Evolutionary conservation across 129 eudicot species (phyloP).

Genomic region (Erigeron canadensis): DNA sequence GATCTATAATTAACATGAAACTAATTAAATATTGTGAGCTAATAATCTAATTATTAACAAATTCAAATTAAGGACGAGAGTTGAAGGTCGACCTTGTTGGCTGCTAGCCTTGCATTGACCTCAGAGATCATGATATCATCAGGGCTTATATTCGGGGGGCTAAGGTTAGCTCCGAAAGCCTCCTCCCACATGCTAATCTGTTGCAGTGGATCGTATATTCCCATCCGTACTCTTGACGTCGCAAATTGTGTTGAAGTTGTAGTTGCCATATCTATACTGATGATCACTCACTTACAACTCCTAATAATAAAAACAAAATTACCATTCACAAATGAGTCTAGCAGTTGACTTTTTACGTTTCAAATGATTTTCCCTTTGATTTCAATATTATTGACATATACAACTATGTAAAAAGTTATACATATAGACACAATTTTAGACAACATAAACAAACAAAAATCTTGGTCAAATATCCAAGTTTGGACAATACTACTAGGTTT

Average conservation of each 20-base stretch:
- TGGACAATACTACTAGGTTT: not conserved
- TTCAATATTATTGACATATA: too few relatives aligned
- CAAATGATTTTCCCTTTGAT: slow-evolving; percentile 13
- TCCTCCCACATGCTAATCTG: slow-evolving; percentile 89
- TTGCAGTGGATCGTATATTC: slow-evolving; percentile 71
- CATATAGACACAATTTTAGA: not conserved
- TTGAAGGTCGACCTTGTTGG: slow-evolving; percentile 52
- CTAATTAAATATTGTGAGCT: too few relatives aligned
- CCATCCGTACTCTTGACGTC: slow-evolving; percentile 62
- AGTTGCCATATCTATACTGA: slow-evolving; percentile 61
- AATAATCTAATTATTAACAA: too few relatives aligned
- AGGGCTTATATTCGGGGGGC: slow-evolving; percentile 46
- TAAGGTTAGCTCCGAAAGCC: slow-evolving; percentile 43
- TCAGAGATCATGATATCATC: slow-evolving; percentile 34
- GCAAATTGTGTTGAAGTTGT: slow-evolving; percentile 72
- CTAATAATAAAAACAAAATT: not conserved
- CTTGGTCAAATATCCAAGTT: not conserved
- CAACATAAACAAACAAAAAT: not conserved
- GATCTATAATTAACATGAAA: too few relatives aligned
- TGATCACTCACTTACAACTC: slow-evolving; percentile 19
- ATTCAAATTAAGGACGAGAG: not conserved
- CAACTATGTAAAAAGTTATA: not conserved
- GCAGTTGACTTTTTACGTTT: slow-evolving; percentile 14
- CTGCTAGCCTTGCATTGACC: slow-evolving; percentile 38
- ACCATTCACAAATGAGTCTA: not conserved